phyloP scores from a whole-genome alignment of 208 protist species.

The Wallacemonas collosoma region DNA sequence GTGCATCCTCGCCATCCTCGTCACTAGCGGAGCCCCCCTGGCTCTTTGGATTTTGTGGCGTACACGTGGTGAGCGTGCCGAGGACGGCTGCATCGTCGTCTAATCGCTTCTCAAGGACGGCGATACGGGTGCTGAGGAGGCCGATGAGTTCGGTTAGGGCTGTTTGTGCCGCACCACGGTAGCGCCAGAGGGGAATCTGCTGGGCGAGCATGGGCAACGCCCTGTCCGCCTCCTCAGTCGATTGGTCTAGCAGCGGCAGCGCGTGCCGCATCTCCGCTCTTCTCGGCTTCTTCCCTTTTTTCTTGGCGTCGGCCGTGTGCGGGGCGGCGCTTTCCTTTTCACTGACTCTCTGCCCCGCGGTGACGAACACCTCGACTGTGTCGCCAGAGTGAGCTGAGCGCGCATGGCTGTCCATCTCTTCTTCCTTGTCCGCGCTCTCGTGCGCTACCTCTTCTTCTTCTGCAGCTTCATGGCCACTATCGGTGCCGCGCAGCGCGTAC shows the following conservation, averaged over 20 bases:
- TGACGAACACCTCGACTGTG: neutral
- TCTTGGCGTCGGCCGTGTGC: too few species aligned
- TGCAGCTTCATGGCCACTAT: too few species aligned
- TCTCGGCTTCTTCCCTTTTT: too few species aligned
- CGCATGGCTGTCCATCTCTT: too few species aligned
- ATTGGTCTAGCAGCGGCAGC: constrained; percentile 17
- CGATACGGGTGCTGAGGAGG: constrained; percentile 31
- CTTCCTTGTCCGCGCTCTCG: too few species aligned
- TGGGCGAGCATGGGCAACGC: constrained; percentile 37
- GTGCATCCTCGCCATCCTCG: neutral
- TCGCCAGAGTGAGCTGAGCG: too few species aligned
- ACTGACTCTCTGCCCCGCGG: neutral
- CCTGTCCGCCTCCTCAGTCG: constrained; percentile 29
- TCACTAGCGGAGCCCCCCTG: neutral
- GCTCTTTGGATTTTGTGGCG: too few species aligned
- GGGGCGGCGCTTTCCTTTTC: too few species aligned
- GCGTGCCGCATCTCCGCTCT: neutral
- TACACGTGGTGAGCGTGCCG: neutral
- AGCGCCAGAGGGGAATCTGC: constrained; percentile 54
- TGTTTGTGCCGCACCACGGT: constrained; percentile 37
- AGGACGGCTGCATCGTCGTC: constrained; percentile 17
- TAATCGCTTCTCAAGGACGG: constrained; percentile 30
- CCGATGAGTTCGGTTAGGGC: constrained; percentile 36
- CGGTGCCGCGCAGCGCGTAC: neutral
- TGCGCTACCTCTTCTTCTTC: neutral